phyloP scores from a whole-genome alignment of 2,329 filamentous ascomycete species.

The Teratosphaeriaceae sp. region DNA sequence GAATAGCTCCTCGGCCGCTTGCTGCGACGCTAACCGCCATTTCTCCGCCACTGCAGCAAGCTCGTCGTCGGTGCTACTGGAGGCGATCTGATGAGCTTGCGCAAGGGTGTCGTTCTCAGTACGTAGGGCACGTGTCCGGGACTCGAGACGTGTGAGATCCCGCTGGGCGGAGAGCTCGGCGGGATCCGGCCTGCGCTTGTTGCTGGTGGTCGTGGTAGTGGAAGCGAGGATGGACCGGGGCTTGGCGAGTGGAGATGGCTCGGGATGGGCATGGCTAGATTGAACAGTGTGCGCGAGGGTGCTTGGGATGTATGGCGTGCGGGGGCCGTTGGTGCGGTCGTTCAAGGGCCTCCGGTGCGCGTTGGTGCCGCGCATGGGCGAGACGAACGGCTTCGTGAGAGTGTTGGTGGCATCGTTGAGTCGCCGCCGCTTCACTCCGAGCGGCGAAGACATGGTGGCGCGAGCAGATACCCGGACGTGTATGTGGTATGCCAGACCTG shows the following conservation, averaged over 20 bases:
- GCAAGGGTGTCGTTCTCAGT: constrained; percentile 45
- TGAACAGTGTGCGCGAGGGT: constrained; percentile 24
- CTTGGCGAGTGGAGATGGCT: background rate
- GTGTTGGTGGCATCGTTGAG: constrained; percentile 52
- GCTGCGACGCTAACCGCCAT: constrained; percentile 55
- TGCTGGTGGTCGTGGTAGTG: too few relatives aligned
- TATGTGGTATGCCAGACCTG: too few relatives aligned
- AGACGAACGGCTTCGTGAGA: constrained; percentile 65
- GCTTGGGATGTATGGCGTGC: constrained; percentile 22
- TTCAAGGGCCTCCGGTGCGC: constrained; percentile 12
- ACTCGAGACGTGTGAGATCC: constrained; percentile 19
- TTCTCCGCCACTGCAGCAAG: constrained; percentile 50
- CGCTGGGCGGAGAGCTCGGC: constrained; percentile 20
- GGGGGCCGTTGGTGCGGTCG: constrained; percentile 12
- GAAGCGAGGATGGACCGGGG: too few relatives aligned
- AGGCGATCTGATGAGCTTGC: constrained; percentile 49
- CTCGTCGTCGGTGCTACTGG: constrained; percentile 44
- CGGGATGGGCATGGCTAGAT: background rate
- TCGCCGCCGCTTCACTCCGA: constrained; percentile 55
- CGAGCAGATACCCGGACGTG: too few relatives aligned
- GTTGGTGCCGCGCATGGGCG: constrained; percentile 52
- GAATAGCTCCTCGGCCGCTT: constrained; percentile 64
- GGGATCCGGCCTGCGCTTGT: too few relatives aligned
- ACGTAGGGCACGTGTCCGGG: constrained; percentile 33
- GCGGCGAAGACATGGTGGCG: constrained; percentile 48